Evolutionary conservation across 1,139 yeast species (phyloP).

Genomic region (Candida tetrigidarum): DNA sequence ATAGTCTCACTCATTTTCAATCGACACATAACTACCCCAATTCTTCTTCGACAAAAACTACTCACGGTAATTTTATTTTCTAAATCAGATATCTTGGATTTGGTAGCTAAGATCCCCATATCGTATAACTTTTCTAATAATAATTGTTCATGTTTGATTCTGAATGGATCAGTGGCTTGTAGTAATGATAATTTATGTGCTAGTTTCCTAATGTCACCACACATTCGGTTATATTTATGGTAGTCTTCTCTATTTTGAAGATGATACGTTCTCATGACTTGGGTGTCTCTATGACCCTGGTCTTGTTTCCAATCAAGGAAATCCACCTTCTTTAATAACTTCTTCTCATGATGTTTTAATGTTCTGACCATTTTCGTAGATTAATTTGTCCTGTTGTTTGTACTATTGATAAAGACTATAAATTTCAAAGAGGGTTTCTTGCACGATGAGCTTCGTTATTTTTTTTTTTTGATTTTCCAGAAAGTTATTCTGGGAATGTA

Average conservation of each 20-base stretch:
- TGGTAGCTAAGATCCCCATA: conserved; percentile 86
- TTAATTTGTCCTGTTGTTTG: background rate
- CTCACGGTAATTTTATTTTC: conserved; percentile 93
- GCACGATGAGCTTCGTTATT: conserved; percentile 2
- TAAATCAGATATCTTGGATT: conserved; percentile 88
- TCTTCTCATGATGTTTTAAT: conserved; percentile 93
- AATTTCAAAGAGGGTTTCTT: too few species aligned
- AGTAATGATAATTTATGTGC: conserved; percentile 85
- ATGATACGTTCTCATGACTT: conserved; percentile 93
- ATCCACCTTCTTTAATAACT: conserved; percentile 92
- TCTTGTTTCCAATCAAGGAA: conserved; percentile 98
- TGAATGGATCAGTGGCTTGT: conserved; percentile 83
- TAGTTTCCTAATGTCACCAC: conserved; percentile 87
- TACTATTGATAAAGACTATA: background rate
- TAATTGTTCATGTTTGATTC: conserved; percentile 86
- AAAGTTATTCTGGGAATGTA: background rate
- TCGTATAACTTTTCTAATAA: conserved; percentile 82
- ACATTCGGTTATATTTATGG: conserved; percentile 87
- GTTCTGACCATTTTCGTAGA: conserved; percentile 78
- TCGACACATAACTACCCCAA: conserved; percentile 95
- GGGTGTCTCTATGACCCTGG: conserved; percentile 91
- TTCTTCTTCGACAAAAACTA: conserved; percentile 87
- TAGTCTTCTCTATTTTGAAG: conserved; percentile 95
- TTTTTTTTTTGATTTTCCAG: background rate
- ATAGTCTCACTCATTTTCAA: conserved; percentile 93